Base-by-base conservation (phyloP, 495 filamentous ascomycete species). In the Neurospora sp. region DNA sequence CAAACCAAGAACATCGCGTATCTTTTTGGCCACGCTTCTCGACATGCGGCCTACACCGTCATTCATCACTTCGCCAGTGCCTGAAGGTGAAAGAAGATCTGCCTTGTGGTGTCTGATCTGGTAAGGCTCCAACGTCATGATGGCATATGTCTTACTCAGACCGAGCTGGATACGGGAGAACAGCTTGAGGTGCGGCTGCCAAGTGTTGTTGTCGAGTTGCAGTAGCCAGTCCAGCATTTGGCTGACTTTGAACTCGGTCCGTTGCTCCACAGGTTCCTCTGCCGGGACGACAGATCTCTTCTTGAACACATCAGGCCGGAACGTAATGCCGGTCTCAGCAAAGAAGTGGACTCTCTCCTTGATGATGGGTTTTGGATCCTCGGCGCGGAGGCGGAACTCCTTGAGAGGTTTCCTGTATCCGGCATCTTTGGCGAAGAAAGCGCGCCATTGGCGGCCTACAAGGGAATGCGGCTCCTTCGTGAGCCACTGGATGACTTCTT, bases 31-130 rank as follows among this genome's bases (percentile, higher is more conserved):
- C 31, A 93, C 84, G 5, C 79, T 79, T 42, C 84, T 83, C 0
- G 93, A 96, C 79, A 94, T 91, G 38, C 89, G 81, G 16, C 88
- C 91, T 70, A 93, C 93, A 5, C 93, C 93, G 76, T 96, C 93
- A 74, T 94, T 94, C 93, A 96, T 96, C 0, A 91, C 86, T 39
- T 81, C 80, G 0, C 73, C 69, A 16, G 74, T 75, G 46, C 53
- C 53, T 35, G 53, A 66, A 1, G 80, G 81, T 0, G 84, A 84
- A 0, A 79, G 69, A 5, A 85, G 73, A 71, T 86, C 84, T 0
- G 71, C 12, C 2, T 40, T 7, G 18, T 72, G 76, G 41, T 82
- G 78, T 27, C 61, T 71, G 31, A 86, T 84, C 74, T 86, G 81
- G 3, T 79, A 46, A 1, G 75, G 77, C 42, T 81, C 74, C 14